Base-by-base conservation (phyloP, 495 filamentous ascomycete species). In the Aspergillus indologenus region DNA sequence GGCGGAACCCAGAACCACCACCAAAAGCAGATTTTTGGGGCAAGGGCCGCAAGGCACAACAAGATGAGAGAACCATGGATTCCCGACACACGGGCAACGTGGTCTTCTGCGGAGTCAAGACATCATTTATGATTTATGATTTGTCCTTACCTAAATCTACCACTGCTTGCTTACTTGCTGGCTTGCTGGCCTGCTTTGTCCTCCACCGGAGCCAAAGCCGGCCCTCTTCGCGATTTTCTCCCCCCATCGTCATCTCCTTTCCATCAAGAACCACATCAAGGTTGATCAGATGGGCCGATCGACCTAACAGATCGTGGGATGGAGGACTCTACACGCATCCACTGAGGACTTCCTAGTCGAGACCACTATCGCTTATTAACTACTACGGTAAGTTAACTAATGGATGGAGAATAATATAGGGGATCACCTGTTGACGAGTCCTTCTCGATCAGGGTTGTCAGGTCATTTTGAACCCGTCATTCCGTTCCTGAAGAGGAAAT, bases 41-140 rank as follows among this genome's bases (percentile, higher is more conserved):
- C n/a, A n/a, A n/a, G n/a, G n/a, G n/a, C n/a, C n/a, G 47, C 43
- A 42, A 40, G 34, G 34, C 34, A 40, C 34, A 11, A 40, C 34
- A 43, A 23, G 46, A 20, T 12, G 42, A 47, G 26, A 47, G 26
- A 60, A 50, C 40, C 42, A 53, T 26, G 54, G 59, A 20, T 45
- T 24, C 40, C 34, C 47, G 34, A 59, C n/a, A 45, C 15, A 40
- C 34, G 34, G 34, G 34, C 34, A 40, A 40, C 34, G 34, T 40
- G 34, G 34, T 40, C 12, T 29, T 9, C 26, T 29, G 26, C 26
- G 26, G 26, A 29, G 26, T 29, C 26, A 40, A 40, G 12, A 29
- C 26, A 29, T 29, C 26, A 9, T 9, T 29, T 29, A n/a, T n/a
- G n/a, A n/a, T n/a, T n/a, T n/a, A n/a, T n/a, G n/a, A n/a, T n/a